These are phyloP conservation scores for Ceratocystis lukuohia DNA, from an alignment of 2,329 filamentous ascomycete species.

Conservation along the genomic window DNA sequence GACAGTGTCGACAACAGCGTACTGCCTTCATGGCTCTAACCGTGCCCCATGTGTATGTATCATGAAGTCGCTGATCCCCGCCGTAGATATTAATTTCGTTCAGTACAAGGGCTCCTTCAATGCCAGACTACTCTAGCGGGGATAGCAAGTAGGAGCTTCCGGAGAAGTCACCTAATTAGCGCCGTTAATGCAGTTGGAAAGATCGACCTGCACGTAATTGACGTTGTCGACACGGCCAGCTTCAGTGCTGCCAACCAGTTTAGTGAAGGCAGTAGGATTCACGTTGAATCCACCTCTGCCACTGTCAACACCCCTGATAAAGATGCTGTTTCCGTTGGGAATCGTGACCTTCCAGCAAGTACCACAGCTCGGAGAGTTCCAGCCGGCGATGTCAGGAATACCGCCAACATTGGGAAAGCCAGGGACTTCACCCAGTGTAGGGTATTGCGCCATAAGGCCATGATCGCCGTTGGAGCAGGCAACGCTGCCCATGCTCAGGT, in stretches of 20 bases:
- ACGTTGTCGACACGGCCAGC: conserved; percentile 42
- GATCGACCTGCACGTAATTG: conserved; percentile 31
- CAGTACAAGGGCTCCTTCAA: neutral
- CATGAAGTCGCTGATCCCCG: neutral
- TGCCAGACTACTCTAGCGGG: neutral
- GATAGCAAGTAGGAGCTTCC: neutral
- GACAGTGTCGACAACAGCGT: neutral
- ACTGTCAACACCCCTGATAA: conserved; percentile 44
- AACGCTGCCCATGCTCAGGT: conserved; percentile 42
- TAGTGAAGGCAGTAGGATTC: conserved; percentile 41
- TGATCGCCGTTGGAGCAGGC: conserved; percentile 56
- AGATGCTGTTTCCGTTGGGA: conserved; percentile 39
- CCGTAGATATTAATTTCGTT: neutral
- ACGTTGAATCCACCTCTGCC: conserved; percentile 41
- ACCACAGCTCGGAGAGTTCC: conserved; percentile 46
- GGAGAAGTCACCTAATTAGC: conserved; percentile 19
- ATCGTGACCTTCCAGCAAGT: conserved; percentile 41
- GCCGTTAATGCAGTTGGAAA: conserved; percentile 30
- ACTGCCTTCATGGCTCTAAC: neutral
- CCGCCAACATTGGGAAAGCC: conserved; percentile 44
- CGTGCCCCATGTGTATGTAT: neutral
- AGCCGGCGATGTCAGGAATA: conserved; percentile 36
- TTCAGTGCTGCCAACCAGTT: conserved; percentile 40
- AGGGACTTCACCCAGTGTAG: conserved; percentile 38
- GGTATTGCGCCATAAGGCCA: conserved; percentile 51